Evolutionary conservation across 805 yeast genomes (phyloP).

Genomic region (Pichia exigua): DNA sequence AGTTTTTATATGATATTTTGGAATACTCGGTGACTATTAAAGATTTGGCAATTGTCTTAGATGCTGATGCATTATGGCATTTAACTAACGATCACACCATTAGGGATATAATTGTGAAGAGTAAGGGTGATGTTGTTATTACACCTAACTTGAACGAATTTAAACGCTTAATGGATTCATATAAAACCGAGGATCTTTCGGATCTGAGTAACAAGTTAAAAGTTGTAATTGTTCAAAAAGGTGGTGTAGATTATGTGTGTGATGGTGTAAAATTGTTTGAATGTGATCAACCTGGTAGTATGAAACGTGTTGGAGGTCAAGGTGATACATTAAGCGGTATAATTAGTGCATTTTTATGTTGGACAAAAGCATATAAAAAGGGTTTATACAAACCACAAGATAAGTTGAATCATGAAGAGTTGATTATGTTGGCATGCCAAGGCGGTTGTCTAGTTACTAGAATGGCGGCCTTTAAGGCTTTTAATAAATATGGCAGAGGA

Average conservation of each 20-base stretch:
- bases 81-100: constrained; percentile 51
- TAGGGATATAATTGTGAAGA: constrained; percentile 20
- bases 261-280: constrained; percentile 37
- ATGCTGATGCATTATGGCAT: constrained; percentile 82
- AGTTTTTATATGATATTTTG: constrained; percentile 37
- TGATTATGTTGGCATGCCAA: constrained; percentile 48
- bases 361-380: constrained; percentile 63
- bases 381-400: constrained; percentile 40
- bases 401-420: constrained; percentile 23
- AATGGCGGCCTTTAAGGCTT: constrained; percentile 59
- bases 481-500: constrained; percentile 54
- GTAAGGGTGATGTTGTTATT: constrained; percentile 52
- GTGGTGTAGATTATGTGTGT: constrained; percentile 56
- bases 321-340: constrained; percentile 90
- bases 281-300: constrained; percentile 48
- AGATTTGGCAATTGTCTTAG: constrained; percentile 68
- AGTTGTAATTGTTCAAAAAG: constrained; percentile 67
- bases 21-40: constrained; percentile 47
- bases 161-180: constrained; percentile 44
- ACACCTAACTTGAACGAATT: constrained; percentile 93
- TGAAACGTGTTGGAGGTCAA: constrained; percentile 89
- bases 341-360: constrained; percentile 72
- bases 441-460: constrained; percentile 69
- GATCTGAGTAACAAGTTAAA: not conserved
- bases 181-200: not conserved